Conservation (phyloP, 176 grass and related monocot species). For the Zizania latifolia region DNA sequence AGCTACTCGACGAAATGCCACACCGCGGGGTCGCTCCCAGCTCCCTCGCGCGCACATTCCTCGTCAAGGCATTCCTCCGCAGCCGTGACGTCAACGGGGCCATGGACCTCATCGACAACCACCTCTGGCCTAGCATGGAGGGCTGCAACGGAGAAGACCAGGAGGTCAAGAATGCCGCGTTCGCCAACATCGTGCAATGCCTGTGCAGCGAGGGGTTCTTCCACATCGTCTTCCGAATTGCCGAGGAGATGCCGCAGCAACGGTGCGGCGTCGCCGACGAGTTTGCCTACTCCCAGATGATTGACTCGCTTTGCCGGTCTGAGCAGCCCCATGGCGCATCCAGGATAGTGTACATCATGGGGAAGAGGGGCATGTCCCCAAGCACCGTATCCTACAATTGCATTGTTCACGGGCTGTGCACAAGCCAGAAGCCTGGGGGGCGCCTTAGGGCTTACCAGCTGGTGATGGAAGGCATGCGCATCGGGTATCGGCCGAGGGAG, state of each 20-base stretch:
- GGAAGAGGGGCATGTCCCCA: conserved; percentile 52
- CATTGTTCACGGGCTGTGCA: conserved; percentile 81
- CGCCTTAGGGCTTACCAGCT: conserved; percentile 69
- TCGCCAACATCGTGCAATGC: conserved; percentile 78
- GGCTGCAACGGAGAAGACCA: conserved; percentile 21
- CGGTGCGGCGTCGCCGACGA: conserved; percentile 30
- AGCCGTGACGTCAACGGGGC: conserved; percentile 32
- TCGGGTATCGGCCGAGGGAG: conserved; percentile 49
- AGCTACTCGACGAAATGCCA: conserved; percentile 78
- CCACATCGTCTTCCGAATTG: conserved; percentile 57
- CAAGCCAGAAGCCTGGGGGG: conserved; percentile 36
- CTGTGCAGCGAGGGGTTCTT: conserved; percentile 67
- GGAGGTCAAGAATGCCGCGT: conserved; percentile 47
- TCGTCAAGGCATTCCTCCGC: conserved; percentile 66
- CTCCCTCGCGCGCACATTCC: conserved; percentile 52
- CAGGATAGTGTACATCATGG: conserved; percentile 80
- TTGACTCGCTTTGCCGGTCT: conserved; percentile 63
- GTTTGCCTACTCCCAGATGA: conserved; percentile 73
- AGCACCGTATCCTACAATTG: conserved; percentile 77
- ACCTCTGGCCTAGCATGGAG: conserved; percentile 50
- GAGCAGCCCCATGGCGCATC: conserved; percentile 68
- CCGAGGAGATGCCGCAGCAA: conserved; percentile 60
- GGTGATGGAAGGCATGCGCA: conserved; percentile 54
- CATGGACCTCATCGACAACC: conserved; percentile 30
- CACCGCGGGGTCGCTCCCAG: conserved; percentile 32